Base-by-base conservation (phyloP, 257 asterid species). In the Solanum chmielewskii region DNA sequence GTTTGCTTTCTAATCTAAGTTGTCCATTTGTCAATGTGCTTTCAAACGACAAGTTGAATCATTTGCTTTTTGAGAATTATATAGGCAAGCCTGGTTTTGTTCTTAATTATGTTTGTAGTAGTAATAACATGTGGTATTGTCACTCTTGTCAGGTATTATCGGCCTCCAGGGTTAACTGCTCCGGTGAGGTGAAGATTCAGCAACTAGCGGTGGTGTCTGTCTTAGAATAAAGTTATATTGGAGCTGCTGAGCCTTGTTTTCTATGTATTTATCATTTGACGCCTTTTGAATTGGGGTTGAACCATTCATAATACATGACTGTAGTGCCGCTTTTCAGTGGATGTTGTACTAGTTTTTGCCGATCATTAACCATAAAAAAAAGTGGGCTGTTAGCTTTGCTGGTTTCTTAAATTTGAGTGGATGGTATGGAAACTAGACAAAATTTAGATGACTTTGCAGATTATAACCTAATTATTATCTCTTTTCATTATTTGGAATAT, bases 131-230 rank as follows among this genome's bases (percentile, higher is more conserved):
- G n/a, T 45, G 66, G 47, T 80, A 3, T 33, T 86, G 68, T 27
- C 42, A 47, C 76, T 89, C 59, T 64, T 90, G 84, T 92, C 94
- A 96, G 99, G 99, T 89, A 92, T 96, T 88, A 96, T 96, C 21
- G 99, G 99, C 9, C 97, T 96, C 90, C 98, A 95, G 92, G 98
- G 96, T 88, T 96, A 93, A 95, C 89, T 20, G 5, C 85, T 68
- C 60, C 18, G 78, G 42, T 14, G 29, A 41, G 44, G 7, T 77
- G 31, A 76, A 64, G 77, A 39, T 52, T 86, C 29, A 25, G 88
- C 86, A 25, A 62, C 37, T 37, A 68, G 41, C 33, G 44, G 77
- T 14, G 78, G 77, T 66, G 13, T 27, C 20, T 66, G 13, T 42
- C 27, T 84, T 66, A 37, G 41, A 84, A 62, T 37, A 84, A 84